Evolutionary conservation across 441 rosid species (phyloP).

Genomic region (Arabidopsis hybrid): DNA sequence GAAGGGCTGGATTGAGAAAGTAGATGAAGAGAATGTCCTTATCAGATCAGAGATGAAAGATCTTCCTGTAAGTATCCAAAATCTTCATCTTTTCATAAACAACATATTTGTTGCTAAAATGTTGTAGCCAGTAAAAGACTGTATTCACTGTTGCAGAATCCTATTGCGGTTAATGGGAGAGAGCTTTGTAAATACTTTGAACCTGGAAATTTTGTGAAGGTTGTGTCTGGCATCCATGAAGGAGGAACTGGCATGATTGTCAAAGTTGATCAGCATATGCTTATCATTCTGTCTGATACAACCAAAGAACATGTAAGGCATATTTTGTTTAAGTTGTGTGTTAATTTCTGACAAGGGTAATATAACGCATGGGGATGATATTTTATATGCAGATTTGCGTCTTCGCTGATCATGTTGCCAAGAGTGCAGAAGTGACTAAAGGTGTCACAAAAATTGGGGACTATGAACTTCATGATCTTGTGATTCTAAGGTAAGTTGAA

Average conservation of each 20-base stretch:
- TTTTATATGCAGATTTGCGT: conserved; percentile 67
- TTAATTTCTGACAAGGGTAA: conserved; percentile 10
- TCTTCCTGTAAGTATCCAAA: conserved; percentile 77
- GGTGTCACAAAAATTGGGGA: conserved; percentile 93
- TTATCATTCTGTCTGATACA: conserved; percentile 88
- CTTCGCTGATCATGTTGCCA: conserved; percentile 94
- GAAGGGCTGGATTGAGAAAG: conserved; percentile 98
- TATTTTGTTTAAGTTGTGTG: not conserved
- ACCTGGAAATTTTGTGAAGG: conserved; percentile 97
- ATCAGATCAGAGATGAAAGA: conserved; percentile 88
- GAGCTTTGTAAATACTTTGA: conserved; percentile 97
- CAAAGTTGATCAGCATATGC: conserved; percentile 96
- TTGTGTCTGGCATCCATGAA: conserved; percentile 87
- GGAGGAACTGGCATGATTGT: conserved; percentile 99
- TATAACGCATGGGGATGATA: not conserved
- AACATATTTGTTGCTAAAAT: not conserved
- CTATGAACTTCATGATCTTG: conserved; percentile 95
- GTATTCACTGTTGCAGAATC: conserved; percentile 60
- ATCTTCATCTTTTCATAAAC: conserved; percentile 11
- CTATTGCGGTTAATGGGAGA: conserved; percentile 83
- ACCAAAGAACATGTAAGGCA: conserved; percentile 92
- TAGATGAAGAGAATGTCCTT: conserved; percentile 91
- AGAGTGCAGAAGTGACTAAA: conserved; percentile 93
- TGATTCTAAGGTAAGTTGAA: conserved; percentile 80
- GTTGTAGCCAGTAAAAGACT: conserved; percentile 6